Conservation (phyloP, 2,329 filamentous ascomycete species). For the Clonostachys chloroleuca region DNA sequence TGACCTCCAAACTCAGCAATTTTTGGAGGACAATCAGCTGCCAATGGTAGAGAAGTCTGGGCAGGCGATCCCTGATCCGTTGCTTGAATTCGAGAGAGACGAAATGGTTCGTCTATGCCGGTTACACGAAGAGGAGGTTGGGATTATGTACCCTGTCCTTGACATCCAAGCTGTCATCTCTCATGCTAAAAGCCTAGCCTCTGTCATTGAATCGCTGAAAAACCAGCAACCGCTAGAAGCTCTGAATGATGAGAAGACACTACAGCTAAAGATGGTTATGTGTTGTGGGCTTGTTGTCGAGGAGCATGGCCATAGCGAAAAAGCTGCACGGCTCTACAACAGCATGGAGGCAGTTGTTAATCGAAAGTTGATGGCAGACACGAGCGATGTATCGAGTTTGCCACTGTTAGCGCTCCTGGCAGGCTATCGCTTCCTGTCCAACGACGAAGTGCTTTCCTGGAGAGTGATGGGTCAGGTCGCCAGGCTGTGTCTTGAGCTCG, state of each 20-base stretch:
- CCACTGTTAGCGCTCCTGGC: slow-evolving; percentile 48
- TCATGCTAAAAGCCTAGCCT: slow-evolving; percentile 66
- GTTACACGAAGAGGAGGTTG: slow-evolving; percentile 85
- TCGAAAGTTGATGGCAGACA: slow-evolving; percentile 53
- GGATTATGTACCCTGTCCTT: slow-evolving; percentile 86
- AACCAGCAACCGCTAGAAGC: slow-evolving; percentile 23
- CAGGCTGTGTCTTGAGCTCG: slow-evolving; percentile 74
- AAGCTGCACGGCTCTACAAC: slow-evolving; percentile 69
- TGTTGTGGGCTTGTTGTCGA: slow-evolving; percentile 76
- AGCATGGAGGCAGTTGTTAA: slow-evolving; percentile 72
- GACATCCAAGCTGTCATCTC: slow-evolving; percentile 67
- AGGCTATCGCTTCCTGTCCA: slow-evolving; percentile 76
- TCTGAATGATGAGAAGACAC: slow-evolving; percentile 50
- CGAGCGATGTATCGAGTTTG: slow-evolving; percentile 38
- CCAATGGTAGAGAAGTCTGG: not conserved
- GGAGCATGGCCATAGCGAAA: slow-evolving; percentile 71
- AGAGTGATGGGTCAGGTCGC: slow-evolving; percentile 80
- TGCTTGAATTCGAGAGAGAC: slow-evolving; percentile 70
- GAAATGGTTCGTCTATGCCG: slow-evolving; percentile 77
- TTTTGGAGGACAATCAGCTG: not conserved
- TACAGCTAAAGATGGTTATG: slow-evolving; percentile 78
- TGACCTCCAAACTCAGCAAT: not conserved
- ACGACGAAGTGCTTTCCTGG: slow-evolving; percentile 84
- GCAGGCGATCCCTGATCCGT: slow-evolving; percentile 53
- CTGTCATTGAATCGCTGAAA: slow-evolving; percentile 60